Base-by-base conservation (phyloP, 495 filamentous ascomycete genomes). In the Daldinia childiae region DNA sequence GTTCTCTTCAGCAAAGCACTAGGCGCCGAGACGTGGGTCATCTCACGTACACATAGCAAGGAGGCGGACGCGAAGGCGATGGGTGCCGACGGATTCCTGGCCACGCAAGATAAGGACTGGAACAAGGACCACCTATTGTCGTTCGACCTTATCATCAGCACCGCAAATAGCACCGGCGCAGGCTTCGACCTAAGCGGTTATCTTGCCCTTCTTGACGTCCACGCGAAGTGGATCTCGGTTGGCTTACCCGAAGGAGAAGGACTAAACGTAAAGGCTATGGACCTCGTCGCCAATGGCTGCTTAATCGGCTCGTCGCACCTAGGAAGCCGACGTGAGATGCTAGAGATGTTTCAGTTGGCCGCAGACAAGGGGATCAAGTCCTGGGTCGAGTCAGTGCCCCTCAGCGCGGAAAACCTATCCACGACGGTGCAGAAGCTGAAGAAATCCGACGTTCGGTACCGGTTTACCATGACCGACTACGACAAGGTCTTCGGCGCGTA, bases 191-290 rank as follows among this genome's bases (percentile, higher is more conserved):
- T 97, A 29, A 76, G 82, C 54, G 86, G 89, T 9, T 97, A 97
- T 77, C 83, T 96, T 68, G 87, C 85, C 54, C 87, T 93, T 67
- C 86, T 98, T 72, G 92, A 94, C 77, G 88, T 97, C 62, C 93
- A 93, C 78, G 93, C 92, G 63, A 86, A 84, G 64, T 95, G 93
- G 87, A 86, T 97, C 64, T 90, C 88, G 60, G 92, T 95, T 43
- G 94, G 94, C 1, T 80, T 97, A 67, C 94, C 94, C 2, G 93
- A 97, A 74, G 88, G 90, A 41, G 87, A 90, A n/a, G 85, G 93
- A 1, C 88, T 92, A 48, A 80, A 85, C 59, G 86, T 97, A 64
- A 90, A 88, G 81, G 91, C 91, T 39, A 91, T 93, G 83, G 90
- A 89, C 61, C 88, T 97, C 73, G 83, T 92, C 57, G 77, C 77